Evolutionary conservation across 2,329 filamentous ascomycete species (phyloP).

Genomic region (Colletotrichum magnum): DNA sequence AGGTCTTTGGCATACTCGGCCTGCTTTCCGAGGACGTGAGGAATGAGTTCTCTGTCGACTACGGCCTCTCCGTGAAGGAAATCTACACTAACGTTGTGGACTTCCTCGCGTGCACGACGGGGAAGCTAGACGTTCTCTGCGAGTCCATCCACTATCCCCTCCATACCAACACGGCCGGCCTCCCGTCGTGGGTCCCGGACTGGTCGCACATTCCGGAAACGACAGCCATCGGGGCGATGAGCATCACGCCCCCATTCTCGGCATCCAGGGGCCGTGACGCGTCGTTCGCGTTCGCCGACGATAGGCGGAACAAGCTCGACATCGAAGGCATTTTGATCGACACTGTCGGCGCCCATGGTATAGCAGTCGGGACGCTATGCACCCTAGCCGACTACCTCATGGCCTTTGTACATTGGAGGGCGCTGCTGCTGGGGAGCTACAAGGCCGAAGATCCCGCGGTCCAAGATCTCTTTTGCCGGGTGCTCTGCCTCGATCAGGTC

Average conservation of each 20-base stretch:
- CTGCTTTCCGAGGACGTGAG: constrained; percentile 47
- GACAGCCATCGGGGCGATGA: constrained; percentile 42
- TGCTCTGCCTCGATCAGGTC: constrained; percentile 47
- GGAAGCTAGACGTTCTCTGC: constrained; percentile 51
- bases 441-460: neutral
- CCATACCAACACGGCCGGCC: constrained; percentile 42
- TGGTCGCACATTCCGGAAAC: constrained; percentile 47
- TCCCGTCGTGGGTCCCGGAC: constrained; percentile 54
- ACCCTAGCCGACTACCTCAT: constrained; percentile 50
- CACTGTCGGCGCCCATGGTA: constrained; percentile 43
- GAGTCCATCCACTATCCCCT: constrained; percentile 51
- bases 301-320: constrained; percentile 45
- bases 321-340: constrained; percentile 49
- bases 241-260: constrained; percentile 42
- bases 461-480: constrained; percentile 49
- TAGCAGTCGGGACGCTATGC: constrained; percentile 48
- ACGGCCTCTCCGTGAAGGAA: constrained; percentile 48
- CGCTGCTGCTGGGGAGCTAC: constrained; percentile 43
- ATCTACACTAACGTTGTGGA: constrained; percentile 53
- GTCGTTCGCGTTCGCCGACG: constrained; percentile 45
- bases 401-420: constrained; percentile 53
- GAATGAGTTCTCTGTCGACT: constrained; percentile 48
- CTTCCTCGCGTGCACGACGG: constrained; percentile 45
- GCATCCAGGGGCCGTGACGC: constrained; percentile 42
- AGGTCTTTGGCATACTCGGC: constrained; percentile 53